These are phyloP conservation scores for Theobroma cacao DNA, from an alignment of 345 rosid species.

Conservation along the genomic window DNA sequence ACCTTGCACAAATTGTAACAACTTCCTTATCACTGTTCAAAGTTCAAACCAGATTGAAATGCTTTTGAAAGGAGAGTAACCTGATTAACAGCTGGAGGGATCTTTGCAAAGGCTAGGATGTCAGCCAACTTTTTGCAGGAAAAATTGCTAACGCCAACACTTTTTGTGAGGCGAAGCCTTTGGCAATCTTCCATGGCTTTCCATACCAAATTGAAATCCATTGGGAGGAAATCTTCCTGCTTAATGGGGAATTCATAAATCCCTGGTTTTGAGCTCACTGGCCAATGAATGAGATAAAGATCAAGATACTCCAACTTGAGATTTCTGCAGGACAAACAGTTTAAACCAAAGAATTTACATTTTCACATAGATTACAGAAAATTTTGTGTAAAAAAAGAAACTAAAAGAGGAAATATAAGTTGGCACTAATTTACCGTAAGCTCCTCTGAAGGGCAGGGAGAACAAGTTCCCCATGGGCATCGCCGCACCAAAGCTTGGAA, in stretches of 20 bases:
- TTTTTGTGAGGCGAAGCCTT: constrained; percentile 45
- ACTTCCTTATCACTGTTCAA: no score
- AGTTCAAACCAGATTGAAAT: not conserved
- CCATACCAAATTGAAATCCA: constrained; percentile 40
- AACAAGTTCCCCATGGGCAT: constrained; percentile 46
- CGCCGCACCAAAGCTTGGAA: constrained; percentile 54
- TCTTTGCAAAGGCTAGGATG: constrained; percentile 53
- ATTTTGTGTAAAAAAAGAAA: not conserved
- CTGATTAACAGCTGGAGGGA: constrained; percentile 77
- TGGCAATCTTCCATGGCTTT: constrained; percentile 47
- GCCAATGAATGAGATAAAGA: constrained; percentile 62
- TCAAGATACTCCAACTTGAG: not conserved
- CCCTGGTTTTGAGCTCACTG: constrained; percentile 40
- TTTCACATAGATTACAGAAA: not conserved
- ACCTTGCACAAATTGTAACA: not conserved
- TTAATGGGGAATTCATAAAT: not conserved
- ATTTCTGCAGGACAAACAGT: not conserved
- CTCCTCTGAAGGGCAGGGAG: constrained; percentile 43
- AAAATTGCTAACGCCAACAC: constrained; percentile 84
- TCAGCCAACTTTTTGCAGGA: constrained; percentile 59
- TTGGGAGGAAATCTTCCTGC: constrained; percentile 43
- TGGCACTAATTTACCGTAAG: constrained; percentile 20
- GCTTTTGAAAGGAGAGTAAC: no score
- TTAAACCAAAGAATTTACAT: no score
- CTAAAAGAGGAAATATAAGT: not conserved